A percentile compares a stretch with the other conserved stretches of the same genome.
These are phyloP conservation scores for Neophaeococcomyces mojaviensis DNA, from an alignment of 2,329 filamentous ascomycete species.

Conservation along the genomic window DNA sequence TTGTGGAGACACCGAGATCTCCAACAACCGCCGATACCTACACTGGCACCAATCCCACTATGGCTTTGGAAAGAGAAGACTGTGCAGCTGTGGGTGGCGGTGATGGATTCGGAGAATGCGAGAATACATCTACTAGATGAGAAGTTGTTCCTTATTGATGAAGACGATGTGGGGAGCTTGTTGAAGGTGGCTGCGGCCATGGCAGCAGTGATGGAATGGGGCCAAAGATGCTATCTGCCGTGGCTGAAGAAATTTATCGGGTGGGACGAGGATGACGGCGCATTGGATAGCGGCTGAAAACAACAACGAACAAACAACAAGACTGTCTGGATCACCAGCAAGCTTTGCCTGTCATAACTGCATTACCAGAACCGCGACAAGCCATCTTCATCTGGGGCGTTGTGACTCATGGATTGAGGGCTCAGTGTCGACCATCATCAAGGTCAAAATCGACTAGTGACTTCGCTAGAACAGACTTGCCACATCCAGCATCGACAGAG, in stretches of 20 bases:
- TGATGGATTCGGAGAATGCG: neutral
- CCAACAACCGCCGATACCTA: neutral
- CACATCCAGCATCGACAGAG: too few relatives aligned
- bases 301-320: too few relatives aligned
- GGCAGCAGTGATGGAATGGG: neutral
- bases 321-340: too few relatives aligned
- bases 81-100: neutral
- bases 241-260: constrained; percentile 1
- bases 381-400: too few relatives aligned
- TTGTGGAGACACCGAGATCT: neutral
- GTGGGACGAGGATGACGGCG: too few relatives aligned
- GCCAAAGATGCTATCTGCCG: neutral
- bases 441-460: too few relatives aligned
- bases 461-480: too few relatives aligned
- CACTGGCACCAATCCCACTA: neutral
- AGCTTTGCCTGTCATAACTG: too few relatives aligned
- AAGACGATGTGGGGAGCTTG: neutral
- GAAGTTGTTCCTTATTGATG: neutral
- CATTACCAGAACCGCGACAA: too few relatives aligned
- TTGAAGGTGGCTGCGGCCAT: neutral
- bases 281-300: too few relatives aligned
- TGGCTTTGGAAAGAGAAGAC: neutral
- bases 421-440: too few relatives aligned
- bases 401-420: too few relatives aligned
- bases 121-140: neutral